Percentiles rank a stretch among this genome's conserved stretches.
Conservation (phyloP, 2,329 filamentous ascomycete species). For the Trichoderma guizhouense region DNA sequence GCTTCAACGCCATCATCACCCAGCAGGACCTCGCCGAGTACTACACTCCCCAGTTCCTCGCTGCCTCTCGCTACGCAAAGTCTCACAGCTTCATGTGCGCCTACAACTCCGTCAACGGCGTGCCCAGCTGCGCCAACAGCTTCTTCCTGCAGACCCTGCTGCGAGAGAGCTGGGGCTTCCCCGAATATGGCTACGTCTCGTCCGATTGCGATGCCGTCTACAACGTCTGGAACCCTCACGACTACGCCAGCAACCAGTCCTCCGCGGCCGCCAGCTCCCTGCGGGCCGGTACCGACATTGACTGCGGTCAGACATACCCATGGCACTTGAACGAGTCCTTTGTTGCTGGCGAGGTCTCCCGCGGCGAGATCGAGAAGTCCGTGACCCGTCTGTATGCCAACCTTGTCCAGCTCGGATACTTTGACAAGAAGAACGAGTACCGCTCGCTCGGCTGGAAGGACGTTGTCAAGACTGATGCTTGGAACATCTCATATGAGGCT, state of each 20-base stretch:
- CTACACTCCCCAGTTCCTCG: conserved; percentile 59
- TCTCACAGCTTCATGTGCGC: conserved; percentile 60
- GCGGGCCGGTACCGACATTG: conserved; percentile 33
- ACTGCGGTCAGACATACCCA: conserved; percentile 17
- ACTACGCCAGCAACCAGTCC: conserved; percentile 34
- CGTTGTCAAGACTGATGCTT: conserved; percentile 35
- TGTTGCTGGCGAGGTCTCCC: conserved; percentile 11
- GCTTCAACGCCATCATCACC: conserved; percentile 54
- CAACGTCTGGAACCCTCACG: conserved; percentile 48
- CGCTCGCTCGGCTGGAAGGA: conserved; percentile 46
- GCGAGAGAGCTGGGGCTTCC: conserved; percentile 63
- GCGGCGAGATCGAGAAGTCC: conserved; percentile 16
- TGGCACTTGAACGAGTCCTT: conserved; percentile 17
- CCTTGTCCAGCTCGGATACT: conserved; percentile 16
- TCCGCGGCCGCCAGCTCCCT: conserved; percentile 33
- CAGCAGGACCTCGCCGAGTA: conserved; percentile 64
- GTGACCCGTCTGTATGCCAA: conserved; percentile 15
- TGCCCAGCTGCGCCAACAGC: conserved; percentile 59
- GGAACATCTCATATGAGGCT: conserved; percentile 34
- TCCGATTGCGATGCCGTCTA: conserved; percentile 62
- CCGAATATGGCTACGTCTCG: conserved; percentile 57
- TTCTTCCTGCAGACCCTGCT: conserved; percentile 61
- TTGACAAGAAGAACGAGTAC: conserved; percentile 12
- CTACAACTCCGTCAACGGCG: conserved; percentile 62
- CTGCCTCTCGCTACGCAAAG: conserved; percentile 44